Conservation (phyloP, 78 protist genomes). For the Planoprotostelium fungivorum region DNA sequence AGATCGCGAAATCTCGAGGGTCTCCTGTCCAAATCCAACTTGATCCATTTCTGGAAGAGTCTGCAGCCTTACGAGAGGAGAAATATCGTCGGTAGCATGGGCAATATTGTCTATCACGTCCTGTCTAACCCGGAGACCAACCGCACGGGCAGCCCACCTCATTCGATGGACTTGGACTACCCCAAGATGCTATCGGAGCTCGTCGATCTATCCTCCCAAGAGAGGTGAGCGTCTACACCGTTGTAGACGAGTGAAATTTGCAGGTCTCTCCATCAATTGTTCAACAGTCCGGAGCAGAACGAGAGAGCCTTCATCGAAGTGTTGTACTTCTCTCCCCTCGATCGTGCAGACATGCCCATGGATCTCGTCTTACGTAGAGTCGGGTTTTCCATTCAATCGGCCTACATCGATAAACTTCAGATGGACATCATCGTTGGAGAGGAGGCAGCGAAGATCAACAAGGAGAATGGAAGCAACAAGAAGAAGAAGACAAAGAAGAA, state of each 20-base stretch:
- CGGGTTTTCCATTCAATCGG: not conserved
- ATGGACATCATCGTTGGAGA: not conserved
- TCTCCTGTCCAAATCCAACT: not conserved
- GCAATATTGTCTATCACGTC: not conserved
- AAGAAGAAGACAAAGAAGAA: not conserved
- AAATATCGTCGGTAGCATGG: not conserved
- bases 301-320: not conserved
- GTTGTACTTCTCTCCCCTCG: not conserved
- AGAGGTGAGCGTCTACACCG: no score
- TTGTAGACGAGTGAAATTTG: not conserved
- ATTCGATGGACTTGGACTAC: not conserved
- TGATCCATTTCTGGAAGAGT: not conserved
- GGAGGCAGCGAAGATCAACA: not conserved
- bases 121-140: not conserved
- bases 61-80: not conserved
- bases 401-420: not conserved
- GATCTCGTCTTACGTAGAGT: not conserved
- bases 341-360: not conserved
- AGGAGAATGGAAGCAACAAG: not conserved
- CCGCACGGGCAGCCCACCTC: not conserved
- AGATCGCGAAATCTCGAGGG: not conserved
- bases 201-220: not conserved
- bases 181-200: not conserved
- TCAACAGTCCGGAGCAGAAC: not conserved
- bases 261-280: not conserved